Base-by-base conservation (phyloP, 768 basidiomycete species). In the Podaxis mareebaensis region DNA sequence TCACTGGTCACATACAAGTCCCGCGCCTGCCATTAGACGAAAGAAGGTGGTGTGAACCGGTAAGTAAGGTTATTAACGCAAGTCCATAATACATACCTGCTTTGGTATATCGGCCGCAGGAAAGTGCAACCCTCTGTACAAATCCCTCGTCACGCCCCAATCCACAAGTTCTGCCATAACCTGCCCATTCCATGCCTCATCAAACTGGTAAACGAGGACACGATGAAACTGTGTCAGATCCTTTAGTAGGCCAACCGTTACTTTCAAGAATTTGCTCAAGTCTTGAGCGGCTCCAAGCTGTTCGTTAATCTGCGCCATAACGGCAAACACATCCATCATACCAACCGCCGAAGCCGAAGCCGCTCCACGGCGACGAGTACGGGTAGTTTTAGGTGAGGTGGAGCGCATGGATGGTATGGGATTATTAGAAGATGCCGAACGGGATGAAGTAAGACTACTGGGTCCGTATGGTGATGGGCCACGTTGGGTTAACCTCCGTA, bases 191-290 rank as follows among this genome's bases (percentile, higher is more conserved):
- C 87, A 91, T n/a, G 72, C 61, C 68, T 91, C 88, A 73, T 93
- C 90, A 68, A 93, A 92, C 74, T 92, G 91, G 70, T 93, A 95
- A 8, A 92, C 80, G 73, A 95, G 76, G 36, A 92, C 89, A 22
- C 92, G 83, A 70, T 93, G 91, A 73, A 92, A 93, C 70, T 90
- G 89, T 13, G 90, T 90, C 63, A 95, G 71, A 71, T 95, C 91
- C 74, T 90, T 89, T 67, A 92, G 73, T 28, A 82, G 72, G 1
- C 91, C 90, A 3, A 89, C 90, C 1, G 86, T 83, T 53, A 92
- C 80, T 69, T 92, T 87, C 68, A 93, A 75, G 71, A 92, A 91
- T 28, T 78, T 78, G 20, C 89, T 84, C 61, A 93, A 71, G 66
- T 90, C 87, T 0, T 82, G 76, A 13, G 90, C 87, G 15, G 80